Percentiles rank a stretch among this genome's conserved stretches.
These are phyloP conservation scores for Penicillium sp. DNA, from an alignment of 2,329 filamentous ascomycete species.

Conservation along the genomic window DNA sequence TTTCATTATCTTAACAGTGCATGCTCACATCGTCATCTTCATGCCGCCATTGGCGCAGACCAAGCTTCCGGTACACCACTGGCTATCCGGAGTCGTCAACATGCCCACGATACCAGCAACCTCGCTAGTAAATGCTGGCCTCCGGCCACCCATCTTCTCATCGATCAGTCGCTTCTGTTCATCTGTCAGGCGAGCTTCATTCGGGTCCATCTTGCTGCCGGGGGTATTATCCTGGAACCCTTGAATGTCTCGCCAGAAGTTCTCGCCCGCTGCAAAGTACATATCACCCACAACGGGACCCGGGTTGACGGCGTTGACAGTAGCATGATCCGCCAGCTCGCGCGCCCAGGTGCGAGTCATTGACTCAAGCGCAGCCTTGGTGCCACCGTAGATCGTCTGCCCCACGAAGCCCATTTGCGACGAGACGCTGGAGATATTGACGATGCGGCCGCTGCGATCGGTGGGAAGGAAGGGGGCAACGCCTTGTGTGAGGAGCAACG, in stretches of 20 bases:
- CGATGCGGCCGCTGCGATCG: conserved; percentile 67
- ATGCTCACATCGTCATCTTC: conserved; percentile 49
- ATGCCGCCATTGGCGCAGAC: conserved; percentile 81
- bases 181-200: conserved; percentile 49
- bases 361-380: conserved; percentile 67
- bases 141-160: conserved; percentile 57
- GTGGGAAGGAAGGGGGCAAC: conserved; percentile 67
- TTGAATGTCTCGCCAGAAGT: conserved; percentile 62
- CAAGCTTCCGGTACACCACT: conserved; percentile 77
- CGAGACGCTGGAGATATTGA: conserved; percentile 64
- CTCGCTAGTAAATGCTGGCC: conserved; percentile 68
- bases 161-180: conserved; percentile 65
- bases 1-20: neutral
- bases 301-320: conserved; percentile 68
- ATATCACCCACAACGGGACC: conserved; percentile 69
- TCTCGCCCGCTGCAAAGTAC: conserved; percentile 59
- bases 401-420: conserved; percentile 59
- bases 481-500: conserved; percentile 75
- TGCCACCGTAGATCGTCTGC: conserved; percentile 66
- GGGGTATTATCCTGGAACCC: conserved; percentile 67
- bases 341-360: conserved; percentile 71
- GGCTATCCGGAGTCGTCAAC: conserved; percentile 70
- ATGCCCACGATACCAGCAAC: conserved; percentile 76
- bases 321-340: conserved; percentile 62
- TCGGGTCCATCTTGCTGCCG: conserved; percentile 42